phyloP scores from a whole-genome alignment of 371 early-diverging fungal genomes.

The Haplosporangium sp. region DNA sequence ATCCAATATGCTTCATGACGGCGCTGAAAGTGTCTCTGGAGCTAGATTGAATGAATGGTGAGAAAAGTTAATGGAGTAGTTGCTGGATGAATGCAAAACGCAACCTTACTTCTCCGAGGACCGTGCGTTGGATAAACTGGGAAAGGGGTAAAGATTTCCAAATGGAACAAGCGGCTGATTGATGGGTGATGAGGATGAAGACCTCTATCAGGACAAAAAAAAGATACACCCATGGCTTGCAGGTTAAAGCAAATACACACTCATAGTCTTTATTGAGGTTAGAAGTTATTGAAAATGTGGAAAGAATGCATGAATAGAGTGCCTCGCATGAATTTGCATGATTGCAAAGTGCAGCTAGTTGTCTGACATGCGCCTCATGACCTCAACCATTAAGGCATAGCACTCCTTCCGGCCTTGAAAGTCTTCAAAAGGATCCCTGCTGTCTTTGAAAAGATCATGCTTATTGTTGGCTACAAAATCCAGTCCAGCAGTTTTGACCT shows the following conservation, averaged over 20 bases:
- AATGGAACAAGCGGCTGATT: no score
- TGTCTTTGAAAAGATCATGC: neutral
- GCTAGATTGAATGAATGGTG: no score
- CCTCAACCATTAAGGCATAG: neutral
- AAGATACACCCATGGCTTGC: no score
- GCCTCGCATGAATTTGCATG: conserved; percentile 1
- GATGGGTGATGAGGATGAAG: no score
- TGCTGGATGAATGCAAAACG: neutral
- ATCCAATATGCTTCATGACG: conserved; percentile 33
- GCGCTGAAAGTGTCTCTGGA: neutral
- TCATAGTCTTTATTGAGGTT: no score
- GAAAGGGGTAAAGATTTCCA: no score
- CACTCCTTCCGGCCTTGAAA: neutral
- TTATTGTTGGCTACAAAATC: neutral
- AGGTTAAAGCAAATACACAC: no score
- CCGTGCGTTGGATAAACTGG: no score
- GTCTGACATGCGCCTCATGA: neutral
- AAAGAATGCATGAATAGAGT: no score
- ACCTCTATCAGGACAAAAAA: no score
- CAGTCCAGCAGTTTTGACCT: conserved; percentile 1
- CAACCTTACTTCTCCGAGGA: neutral
- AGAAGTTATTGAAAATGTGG: no score
- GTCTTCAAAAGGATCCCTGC: neutral
- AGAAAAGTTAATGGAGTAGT: neutral
- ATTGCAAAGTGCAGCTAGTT: conserved; percentile 34